Evolutionary conservation across 2,329 filamentous ascomycete species (phyloP), one percentile per base, ranked within the genome.

Genomic region (Magnaporthales sp.): DNA sequence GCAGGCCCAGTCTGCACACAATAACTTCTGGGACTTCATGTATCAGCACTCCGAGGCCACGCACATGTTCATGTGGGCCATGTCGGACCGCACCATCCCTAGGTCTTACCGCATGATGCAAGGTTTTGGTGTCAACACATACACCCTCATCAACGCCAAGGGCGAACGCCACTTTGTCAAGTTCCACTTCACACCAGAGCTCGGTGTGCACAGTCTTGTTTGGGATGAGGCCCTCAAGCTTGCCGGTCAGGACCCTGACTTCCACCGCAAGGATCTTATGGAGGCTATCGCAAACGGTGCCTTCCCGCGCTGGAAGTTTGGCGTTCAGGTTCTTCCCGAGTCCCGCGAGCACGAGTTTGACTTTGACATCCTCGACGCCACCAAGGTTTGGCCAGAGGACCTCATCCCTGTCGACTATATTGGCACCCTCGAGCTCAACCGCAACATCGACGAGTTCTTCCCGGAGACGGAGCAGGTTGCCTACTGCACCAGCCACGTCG

Each of bases 381-480:
- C 92, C 51, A 95, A 96, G 79, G 77, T 94, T 29, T 95, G 91
- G 91, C 92, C 91, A 0, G 90, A 95, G 73, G 89, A 94, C 13
- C 77, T 88, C 0, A 80, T 93, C 0, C 91, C 91, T 0, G 82
- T 94, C 24, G 84, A 89, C 8, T 91, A 92, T 73, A 91, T 96
- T 67, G 92, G 91, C 54, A 86, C 93, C 75, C 75, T 96, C 0
- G 89, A 93, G 74, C 83, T 96, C 6, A 93, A 95, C 80, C 84
- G 85, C 66, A 94, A 92, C 68, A 82, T 90, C 1, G 91, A 94
- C 69, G 91, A 96, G 74, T 95, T 85, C 79, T 95, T 95, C 77
- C 82, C 91, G 0, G 86, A 95, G 76, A 92, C 89, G 0, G 92
- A 96, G 79, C 92, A 96, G 77, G 86, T 88, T 1, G 91, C 91